These are phyloP conservation scores for Helicostylum pulchrum DNA, from an alignment of 192 early-diverging fungal genomes.

Conservation along the genomic window DNA sequence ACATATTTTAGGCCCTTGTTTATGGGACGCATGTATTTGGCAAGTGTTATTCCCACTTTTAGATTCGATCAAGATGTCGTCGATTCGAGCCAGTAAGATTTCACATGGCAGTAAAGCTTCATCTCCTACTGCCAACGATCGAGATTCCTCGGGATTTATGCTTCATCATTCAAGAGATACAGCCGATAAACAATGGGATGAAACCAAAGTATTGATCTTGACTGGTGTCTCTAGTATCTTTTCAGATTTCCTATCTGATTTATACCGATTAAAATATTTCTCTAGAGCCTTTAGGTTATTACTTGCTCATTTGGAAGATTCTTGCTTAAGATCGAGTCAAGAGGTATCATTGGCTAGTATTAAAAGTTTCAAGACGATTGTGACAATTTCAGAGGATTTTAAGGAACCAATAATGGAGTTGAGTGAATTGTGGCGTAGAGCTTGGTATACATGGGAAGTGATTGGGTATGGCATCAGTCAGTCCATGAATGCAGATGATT, in stretches of 20 bases:
- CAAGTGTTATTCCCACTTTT: constrained; percentile 81
- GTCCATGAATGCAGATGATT: not conserved
- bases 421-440: constrained; percentile 54
- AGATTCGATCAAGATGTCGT: constrained; percentile 58
- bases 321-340: constrained; percentile 60
- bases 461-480: constrained; percentile 65
- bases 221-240: constrained; percentile 68
- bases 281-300: constrained; percentile 66
- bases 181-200: constrained; percentile 82
- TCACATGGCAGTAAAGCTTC: constrained; percentile 25
- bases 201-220: constrained; percentile 76
- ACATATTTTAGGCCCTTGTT: constrained; percentile 55
- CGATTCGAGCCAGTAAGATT: constrained; percentile 38
- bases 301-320: constrained; percentile 70
- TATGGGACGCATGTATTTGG: constrained; percentile 88
- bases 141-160: constrained; percentile 40
- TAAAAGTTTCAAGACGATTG: constrained; percentile 64
- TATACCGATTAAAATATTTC: constrained; percentile 63
- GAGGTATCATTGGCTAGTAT: constrained; percentile 78
- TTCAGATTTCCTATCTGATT: constrained; percentile 58
- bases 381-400: constrained; percentile 42
- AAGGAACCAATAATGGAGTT: constrained; percentile 22
- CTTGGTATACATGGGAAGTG: constrained; percentile 69
- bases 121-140: constrained; percentile 32
- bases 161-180: constrained; percentile 61